Conservation (phyloP, 306 rosid species). For the Betula pendula region DNA sequence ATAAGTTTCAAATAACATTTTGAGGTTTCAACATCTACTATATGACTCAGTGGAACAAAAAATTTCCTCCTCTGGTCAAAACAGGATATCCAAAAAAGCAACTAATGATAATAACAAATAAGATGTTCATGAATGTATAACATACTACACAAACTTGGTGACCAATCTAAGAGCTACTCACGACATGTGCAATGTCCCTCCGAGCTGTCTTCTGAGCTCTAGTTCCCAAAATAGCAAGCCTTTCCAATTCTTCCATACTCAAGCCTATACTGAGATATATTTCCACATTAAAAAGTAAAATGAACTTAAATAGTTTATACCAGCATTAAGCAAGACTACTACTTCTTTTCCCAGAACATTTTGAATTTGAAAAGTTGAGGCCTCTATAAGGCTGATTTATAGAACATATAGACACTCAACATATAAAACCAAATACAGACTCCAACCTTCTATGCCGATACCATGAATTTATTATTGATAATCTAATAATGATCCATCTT, state of each 20-base stretch:
- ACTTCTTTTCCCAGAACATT: background rate
- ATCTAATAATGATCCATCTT: background rate
- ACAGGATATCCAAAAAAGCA: background rate
- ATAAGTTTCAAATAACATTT: background rate
- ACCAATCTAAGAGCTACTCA: slow-evolving; percentile 43
- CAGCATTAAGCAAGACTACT: background rate
- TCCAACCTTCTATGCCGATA: background rate
- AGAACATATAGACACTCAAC: background rate
- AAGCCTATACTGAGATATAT: slow-evolving; percentile 52
- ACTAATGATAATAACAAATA: background rate
- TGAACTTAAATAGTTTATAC: slow-evolving; percentile 6
- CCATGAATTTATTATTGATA: background rate
- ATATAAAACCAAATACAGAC: background rate
- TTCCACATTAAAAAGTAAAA: slow-evolving; percentile 1
- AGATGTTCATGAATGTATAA: background rate
- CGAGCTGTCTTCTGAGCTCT: slow-evolving; percentile 86
- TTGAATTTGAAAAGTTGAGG: background rate
- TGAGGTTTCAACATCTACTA: background rate
- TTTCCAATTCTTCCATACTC: slow-evolving; percentile 67
- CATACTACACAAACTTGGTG: slow-evolving; percentile 12
- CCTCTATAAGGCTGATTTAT: background rate
- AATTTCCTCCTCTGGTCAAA: background rate
- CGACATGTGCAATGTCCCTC: slow-evolving; percentile 89
- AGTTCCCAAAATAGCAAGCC: slow-evolving; percentile 70
- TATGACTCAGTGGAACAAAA: background rate